phyloP scores from a whole-genome alignment of 345 rosid genomes.

The Euphorbia pulcherrima region DNA sequence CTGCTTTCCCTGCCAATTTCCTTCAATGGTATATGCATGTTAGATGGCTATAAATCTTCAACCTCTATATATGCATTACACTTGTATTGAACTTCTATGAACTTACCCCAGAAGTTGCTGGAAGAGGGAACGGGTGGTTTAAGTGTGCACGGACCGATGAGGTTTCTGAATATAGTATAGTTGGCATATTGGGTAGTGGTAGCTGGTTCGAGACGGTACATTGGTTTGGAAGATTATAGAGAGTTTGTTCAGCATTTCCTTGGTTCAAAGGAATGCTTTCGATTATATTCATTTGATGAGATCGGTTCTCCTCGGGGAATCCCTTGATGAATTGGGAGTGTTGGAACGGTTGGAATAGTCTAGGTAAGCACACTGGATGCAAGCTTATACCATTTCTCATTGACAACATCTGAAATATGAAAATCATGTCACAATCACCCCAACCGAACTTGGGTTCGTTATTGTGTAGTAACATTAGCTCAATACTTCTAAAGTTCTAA shows the following conservation, averaged over 20 bases:
- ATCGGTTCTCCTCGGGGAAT: slow-evolving; percentile 26
- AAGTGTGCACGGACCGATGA: slow-evolving; percentile 49
- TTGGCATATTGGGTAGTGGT: slow-evolving; percentile 35
- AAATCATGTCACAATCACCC: slow-evolving; percentile 18
- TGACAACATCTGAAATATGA: slow-evolving; percentile 58
- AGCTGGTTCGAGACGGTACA: slow-evolving; percentile 29
- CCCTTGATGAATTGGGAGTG: slow-evolving; percentile 34
- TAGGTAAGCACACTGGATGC: slow-evolving; percentile 64
- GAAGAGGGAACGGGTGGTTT: slow-evolving; percentile 43
- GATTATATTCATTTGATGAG: slow-evolving; percentile 28
- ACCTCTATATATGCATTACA: background rate
- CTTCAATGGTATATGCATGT: slow-evolving; percentile 33
- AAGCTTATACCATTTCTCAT: slow-evolving; percentile 72
- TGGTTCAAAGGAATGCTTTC: slow-evolving; percentile 29
- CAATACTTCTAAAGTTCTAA: too few relatives aligned
- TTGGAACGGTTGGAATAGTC: slow-evolving; percentile 47
- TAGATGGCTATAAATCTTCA: slow-evolving; percentile 11
- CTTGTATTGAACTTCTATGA: background rate
- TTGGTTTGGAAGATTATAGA: slow-evolving; percentile 38
- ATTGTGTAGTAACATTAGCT: background rate
- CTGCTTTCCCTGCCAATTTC: slow-evolving; percentile 46
- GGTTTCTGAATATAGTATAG: slow-evolving; percentile 37
- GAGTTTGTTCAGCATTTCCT: slow-evolving; percentile 31
- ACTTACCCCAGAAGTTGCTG: slow-evolving; percentile 45
- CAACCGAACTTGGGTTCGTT: background rate